These are phyloP conservation scores for Jatropha podagrica DNA, from an alignment of 441 rosid species.

Conservation along the genomic window DNA sequence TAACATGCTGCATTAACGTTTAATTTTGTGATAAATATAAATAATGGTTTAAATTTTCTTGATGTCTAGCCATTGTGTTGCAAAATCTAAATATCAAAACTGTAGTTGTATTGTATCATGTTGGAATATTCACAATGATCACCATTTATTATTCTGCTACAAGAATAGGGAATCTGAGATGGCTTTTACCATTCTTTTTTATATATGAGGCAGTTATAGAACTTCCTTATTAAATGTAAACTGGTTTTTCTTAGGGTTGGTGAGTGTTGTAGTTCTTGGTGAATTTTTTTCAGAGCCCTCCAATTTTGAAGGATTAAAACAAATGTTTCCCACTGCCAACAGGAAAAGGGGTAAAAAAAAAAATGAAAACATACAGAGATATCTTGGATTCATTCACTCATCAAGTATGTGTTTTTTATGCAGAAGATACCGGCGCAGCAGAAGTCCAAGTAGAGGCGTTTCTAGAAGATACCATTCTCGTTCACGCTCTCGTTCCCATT, in stretches of 20 bases:
- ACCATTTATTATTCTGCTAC: not conserved
- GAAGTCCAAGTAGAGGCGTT: constrained; percentile 63
- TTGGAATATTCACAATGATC: not conserved
- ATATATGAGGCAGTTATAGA: not conserved
- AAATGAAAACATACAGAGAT: not conserved
- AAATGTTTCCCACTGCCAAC: not conserved
- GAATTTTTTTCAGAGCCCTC: not conserved
- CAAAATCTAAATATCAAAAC: not conserved
- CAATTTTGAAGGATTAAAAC: not conserved
- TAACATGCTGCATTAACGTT: too few relatives aligned
- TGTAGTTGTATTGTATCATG: not conserved
- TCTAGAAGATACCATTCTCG: constrained; percentile 50
- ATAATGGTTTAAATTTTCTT: not conserved
- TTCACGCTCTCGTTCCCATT: constrained; percentile 53
- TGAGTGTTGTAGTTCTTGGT: not conserved
- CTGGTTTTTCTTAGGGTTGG: not conserved
- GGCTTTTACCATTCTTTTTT: not conserved
- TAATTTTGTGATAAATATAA: not conserved
- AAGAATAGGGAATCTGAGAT: not conserved
- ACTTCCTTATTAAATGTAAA: not conserved
- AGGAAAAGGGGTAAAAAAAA: too few relatives aligned
- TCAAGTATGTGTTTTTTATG: constrained; percentile 13
- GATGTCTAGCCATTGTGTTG: not conserved
- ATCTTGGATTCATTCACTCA: not conserved
- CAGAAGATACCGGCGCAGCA: constrained; percentile 56